phyloP scores from a whole-genome alignment of 441 rosid genomes.

The Pelargonium fulgidum region DNA sequence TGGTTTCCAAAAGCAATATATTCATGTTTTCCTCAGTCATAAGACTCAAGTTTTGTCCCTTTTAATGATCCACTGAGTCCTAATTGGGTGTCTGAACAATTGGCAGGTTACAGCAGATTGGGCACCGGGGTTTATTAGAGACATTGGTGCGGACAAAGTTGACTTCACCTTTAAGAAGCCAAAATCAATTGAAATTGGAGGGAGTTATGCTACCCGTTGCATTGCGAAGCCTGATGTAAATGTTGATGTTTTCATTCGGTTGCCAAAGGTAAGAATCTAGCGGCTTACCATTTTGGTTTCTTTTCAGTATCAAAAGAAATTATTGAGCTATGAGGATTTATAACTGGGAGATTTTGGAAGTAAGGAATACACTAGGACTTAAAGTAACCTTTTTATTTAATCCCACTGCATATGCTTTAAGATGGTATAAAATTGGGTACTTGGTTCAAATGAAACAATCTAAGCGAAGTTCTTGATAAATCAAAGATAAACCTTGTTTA shows the following conservation, averaged over 20 bases:
- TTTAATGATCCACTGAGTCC: not conserved
- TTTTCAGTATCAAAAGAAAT: not conserved
- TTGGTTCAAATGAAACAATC: not conserved
- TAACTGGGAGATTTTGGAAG: not conserved
- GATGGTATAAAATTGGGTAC: not conserved
- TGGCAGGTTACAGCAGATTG: slow-evolving; percentile 58
- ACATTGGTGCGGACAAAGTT: slow-evolving; percentile 70
- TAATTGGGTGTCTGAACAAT: slow-evolving; percentile 4
- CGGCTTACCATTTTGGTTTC: not conserved
- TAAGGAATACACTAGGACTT: not conserved
- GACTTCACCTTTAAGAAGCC: slow-evolving; percentile 81
- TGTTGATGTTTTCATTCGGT: slow-evolving; percentile 60
- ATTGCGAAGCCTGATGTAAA: slow-evolving; percentile 54
- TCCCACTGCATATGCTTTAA: not conserved
- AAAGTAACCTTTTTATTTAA: not conserved
- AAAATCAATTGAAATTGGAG: slow-evolving; percentile 47
- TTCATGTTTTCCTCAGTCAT: not conserved
- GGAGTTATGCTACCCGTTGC: slow-evolving; percentile 59
- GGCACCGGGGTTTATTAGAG: slow-evolving; percentile 60
- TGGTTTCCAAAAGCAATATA: not conserved
- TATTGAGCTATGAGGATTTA: not conserved
- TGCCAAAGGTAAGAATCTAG: slow-evolving; percentile 56
- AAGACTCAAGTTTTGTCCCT: not conserved
- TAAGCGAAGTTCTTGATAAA: not conserved
- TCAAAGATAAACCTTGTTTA: not conserved